These are phyloP conservation scores for Akanthomyces dipterigenus DNA, from an alignment of 2,329 filamentous ascomycete genomes.

Conservation along the genomic window DNA sequence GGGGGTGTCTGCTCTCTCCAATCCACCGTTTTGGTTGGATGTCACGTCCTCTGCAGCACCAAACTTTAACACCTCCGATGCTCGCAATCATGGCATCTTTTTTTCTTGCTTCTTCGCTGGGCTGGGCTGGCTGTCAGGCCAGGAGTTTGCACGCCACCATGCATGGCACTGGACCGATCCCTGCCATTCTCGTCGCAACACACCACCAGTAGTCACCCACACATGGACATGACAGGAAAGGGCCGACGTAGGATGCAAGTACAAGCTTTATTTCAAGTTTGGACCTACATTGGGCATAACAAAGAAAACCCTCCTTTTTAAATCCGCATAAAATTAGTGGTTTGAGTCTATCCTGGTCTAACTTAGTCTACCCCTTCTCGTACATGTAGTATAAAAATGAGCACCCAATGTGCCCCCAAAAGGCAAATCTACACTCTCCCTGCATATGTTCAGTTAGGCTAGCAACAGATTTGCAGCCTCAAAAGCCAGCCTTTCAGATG, in stretches of 20 bases:
- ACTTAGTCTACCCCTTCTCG: background rate
- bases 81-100: background rate
- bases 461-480: background rate
- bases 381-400: conserved; percentile 6
- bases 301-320: background rate
- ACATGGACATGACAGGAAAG: background rate
- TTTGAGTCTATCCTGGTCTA: conserved; percentile 10
- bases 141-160: background rate
- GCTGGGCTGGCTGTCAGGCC: background rate
- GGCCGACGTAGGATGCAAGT: background rate
- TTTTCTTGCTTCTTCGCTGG: background rate
- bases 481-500: background rate
- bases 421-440: background rate
- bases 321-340: background rate
- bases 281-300: too few species aligned
- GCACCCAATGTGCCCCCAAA: background rate
- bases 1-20: background rate
- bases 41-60: background rate
- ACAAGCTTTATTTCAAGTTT: background rate
- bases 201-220: background rate
- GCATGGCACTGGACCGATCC: background rate
- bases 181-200: background rate
- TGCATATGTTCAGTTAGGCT: background rate
- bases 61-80: conserved; percentile 1
- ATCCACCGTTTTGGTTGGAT: background rate